These are phyloP conservation scores for Aspergillus fijiensis DNA, from an alignment of 2,329 filamentous ascomycete species.

Conservation along the genomic window DNA sequence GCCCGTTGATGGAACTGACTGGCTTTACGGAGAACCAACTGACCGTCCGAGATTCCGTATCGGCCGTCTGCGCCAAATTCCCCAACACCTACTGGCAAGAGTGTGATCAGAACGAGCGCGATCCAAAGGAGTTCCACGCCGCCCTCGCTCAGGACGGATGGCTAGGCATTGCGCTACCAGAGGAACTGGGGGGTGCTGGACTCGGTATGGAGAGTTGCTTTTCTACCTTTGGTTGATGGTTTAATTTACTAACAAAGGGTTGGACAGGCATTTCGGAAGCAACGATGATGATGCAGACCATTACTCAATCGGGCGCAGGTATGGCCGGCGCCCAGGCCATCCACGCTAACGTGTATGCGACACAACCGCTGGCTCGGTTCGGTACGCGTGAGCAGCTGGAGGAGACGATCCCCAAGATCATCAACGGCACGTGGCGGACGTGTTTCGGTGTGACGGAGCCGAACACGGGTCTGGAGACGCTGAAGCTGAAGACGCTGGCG, in stretches of 20 bases:
- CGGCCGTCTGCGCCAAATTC: slow-evolving; percentile 67
- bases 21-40: slow-evolving; percentile 73
- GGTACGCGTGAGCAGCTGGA: slow-evolving; percentile 64
- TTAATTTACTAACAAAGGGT: slow-evolving; percentile 25
- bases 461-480: slow-evolving; percentile 74
- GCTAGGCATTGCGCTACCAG: slow-evolving; percentile 77
- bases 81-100: slow-evolving; percentile 74
- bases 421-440: slow-evolving; percentile 67
- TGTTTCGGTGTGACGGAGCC: slow-evolving; percentile 88
- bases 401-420: slow-evolving; percentile 66
- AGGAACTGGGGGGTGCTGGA: slow-evolving; percentile 70
- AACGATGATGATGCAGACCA: slow-evolving; percentile 84
- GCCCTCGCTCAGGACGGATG: slow-evolving; percentile 73
- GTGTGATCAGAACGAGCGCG: slow-evolving; percentile 66
- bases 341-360: slow-evolving; percentile 58
- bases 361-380: slow-evolving; percentile 72
- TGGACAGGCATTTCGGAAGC: slow-evolving; percentile 66
- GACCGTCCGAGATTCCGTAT: slow-evolving; percentile 68
- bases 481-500: slow-evolving; percentile 67
- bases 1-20: slow-evolving; percentile 65
- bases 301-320: slow-evolving; percentile 71
- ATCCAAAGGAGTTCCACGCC: slow-evolving; percentile 74
- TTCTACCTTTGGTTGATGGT: not conserved
- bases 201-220: slow-evolving; percentile 46
- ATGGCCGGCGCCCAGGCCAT: slow-evolving; percentile 66